These are phyloP conservation scores for Debaryomyces subglobosus DNA, from an alignment of 1,139 yeast species.

Conservation along the genomic window DNA sequence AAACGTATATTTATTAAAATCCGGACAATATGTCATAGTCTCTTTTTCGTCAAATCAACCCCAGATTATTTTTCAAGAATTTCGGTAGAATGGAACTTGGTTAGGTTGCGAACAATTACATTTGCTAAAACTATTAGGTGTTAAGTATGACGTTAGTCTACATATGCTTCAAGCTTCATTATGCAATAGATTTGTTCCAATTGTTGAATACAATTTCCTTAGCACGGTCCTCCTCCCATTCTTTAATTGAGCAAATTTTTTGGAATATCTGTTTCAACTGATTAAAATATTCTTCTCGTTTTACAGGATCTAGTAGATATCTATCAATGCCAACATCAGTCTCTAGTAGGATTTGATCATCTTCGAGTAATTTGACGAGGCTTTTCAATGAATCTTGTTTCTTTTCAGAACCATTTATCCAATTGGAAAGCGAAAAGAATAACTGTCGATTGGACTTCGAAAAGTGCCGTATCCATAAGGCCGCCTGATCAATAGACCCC, in stretches of 20 bases:
- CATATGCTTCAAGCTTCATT: not conserved
- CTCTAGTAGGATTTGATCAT: constrained; percentile 36
- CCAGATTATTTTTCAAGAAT: not conserved
- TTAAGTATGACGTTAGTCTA: not conserved
- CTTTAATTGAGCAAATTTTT: constrained; percentile 17
- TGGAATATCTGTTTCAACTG: constrained; percentile 23
- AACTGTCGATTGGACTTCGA: constrained; percentile 22
- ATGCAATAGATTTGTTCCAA: constrained; percentile 6
- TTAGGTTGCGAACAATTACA: constrained; percentile 1
- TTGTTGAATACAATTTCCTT: constrained; percentile 2
- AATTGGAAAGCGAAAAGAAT: constrained; percentile 63
- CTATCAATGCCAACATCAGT: constrained; percentile 41
- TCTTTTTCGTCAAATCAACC: not conserved
- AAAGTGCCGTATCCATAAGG: constrained; percentile 50
- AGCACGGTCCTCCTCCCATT: constrained; percentile 16
- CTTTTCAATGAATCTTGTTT: constrained; percentile 25
- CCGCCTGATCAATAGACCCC: constrained; percentile 74
- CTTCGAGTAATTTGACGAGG: constrained; percentile 26
- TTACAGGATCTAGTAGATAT: constrained; percentile 16
- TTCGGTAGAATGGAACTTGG: not conserved
- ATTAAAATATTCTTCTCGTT: constrained; percentile 19
- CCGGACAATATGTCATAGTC: not conserved
- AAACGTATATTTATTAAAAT: not conserved
- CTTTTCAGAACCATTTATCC: constrained; percentile 51
- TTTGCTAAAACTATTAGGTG: not conserved